Evolutionary conservation across 257 asterid genomes (phyloP), one percentile per base, ranked within the genome.

Genomic region (Schizonepeta tenuifolia): DNA sequence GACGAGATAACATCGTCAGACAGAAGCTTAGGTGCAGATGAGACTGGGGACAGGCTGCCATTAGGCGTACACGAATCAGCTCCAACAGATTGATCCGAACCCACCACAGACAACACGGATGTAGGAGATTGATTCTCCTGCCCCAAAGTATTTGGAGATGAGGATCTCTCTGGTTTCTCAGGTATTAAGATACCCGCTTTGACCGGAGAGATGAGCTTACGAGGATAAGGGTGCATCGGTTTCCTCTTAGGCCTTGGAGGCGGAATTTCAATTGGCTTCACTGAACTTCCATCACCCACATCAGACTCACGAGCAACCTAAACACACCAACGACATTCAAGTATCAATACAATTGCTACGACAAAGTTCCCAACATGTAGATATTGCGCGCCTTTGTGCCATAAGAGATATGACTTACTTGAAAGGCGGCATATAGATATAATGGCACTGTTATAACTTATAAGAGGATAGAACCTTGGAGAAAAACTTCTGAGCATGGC

Each of bases 181-280:
- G 81, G 79, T 65, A 66, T 71, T 28, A 81, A 17, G 75, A 79
- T 66, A 50, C 75, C 86, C 1, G 71, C 24, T 61, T 80, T 86
- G 64, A 36, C 64, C 0, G 83, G 81, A 69, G 84, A 77, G 49
- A 47, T 83, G 38, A 84, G 70, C 81, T 94, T 94, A 28, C 99
- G 96, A 41, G 99, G 99, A 83, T 94, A 94, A 9, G 99, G 99
- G 77, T 91, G 97, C 87, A 87, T 67, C 0, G 99, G 99, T 58
- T 94, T 94, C 78, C 96, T 89, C 82, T 94, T 94, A 1, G 99
- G 99, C 60, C 99, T 87, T 35, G 99, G 99, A 54, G 99, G 99
- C 26, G 99, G 99, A 58, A 94, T 91, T 68, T 91, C 99, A 50
- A 89, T 84, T 13, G 92, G 82, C 75, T 88, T 86, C 53, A 54